Conservation (phyloP, 2,329 filamentous ascomycete genomes). For the Colletotrichum cereale region DNA sequence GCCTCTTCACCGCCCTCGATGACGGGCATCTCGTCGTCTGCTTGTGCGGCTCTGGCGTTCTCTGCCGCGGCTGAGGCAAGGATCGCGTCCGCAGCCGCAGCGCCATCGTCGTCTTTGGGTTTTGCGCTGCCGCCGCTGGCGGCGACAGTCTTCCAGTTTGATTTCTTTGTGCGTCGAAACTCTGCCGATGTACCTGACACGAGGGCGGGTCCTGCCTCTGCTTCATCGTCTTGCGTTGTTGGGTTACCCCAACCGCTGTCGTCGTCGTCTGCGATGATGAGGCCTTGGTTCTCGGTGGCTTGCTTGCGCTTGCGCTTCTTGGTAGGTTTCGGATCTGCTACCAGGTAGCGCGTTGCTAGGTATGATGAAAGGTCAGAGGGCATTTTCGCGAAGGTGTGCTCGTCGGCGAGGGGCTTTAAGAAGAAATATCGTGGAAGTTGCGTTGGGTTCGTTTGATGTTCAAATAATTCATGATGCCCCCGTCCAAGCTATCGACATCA, state of each 20-base stretch:
- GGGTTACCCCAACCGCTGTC: conserved; percentile 64
- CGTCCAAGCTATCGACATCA: conserved; percentile 11
- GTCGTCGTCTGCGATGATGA: conserved; percentile 75
- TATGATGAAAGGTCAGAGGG: conserved; percentile 80
- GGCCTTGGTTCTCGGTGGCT: conserved; percentile 58
- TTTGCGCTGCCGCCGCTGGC: conserved; percentile 49
- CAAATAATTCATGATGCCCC: not conserved
- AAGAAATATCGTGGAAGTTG: not conserved
- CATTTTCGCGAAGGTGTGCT: conserved; percentile 51
- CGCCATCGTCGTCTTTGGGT: conserved; percentile 55
- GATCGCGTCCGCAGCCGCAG: conserved; percentile 82
- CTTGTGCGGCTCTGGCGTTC: conserved; percentile 62
- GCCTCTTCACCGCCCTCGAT: conserved; percentile 57
- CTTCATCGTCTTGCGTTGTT: conserved; percentile 57
- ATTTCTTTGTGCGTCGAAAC: conserved; percentile 83
- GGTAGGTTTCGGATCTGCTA: conserved; percentile 65
- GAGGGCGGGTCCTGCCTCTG: conserved; percentile 64
- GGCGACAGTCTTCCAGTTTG: conserved; percentile 81
- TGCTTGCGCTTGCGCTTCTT: conserved; percentile 76
- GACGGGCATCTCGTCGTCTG: conserved; percentile 63
- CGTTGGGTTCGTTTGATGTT: not conserved
- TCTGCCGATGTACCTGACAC: conserved; percentile 67
- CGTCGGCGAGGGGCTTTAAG: not conserved
- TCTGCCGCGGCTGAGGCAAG: conserved; percentile 80
- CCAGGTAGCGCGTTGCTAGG: conserved; percentile 90